Evolutionary conservation across 805 yeast species (phyloP).

Genomic region (Kazachstania taianensis): DNA sequence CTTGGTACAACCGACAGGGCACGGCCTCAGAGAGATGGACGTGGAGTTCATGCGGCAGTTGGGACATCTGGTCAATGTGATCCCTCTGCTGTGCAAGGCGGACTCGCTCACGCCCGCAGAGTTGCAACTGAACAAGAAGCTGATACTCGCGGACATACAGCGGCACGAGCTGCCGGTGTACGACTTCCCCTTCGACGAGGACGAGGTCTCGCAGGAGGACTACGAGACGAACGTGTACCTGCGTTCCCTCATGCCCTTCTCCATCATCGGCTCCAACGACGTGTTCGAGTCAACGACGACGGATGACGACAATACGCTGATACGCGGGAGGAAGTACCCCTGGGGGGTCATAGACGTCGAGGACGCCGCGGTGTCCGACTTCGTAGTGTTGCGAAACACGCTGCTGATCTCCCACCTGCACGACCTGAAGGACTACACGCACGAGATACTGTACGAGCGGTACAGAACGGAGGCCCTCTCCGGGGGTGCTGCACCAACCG

Average conservation of each 20-base stretch:
- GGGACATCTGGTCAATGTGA: constrained; percentile 70
- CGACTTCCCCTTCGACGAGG: constrained; percentile 56
- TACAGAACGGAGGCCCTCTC: constrained; percentile 82
- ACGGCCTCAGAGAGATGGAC: constrained; percentile 68
- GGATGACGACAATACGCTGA: constrained; percentile 33
- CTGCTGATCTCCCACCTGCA: constrained; percentile 74
- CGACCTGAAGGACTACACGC: constrained; percentile 83
- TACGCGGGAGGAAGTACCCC: constrained; percentile 47
- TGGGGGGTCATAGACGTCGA: constrained; percentile 54
- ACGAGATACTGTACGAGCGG: constrained; percentile 76
- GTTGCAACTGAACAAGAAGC: constrained; percentile 57
- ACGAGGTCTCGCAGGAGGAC: constrained; percentile 48
- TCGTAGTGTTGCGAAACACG: constrained; percentile 68
- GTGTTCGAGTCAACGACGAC: constrained; percentile 31
- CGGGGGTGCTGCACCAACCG: constrained; percentile 24
- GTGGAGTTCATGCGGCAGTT: constrained; percentile 68
- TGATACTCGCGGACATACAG: constrained; percentile 69
- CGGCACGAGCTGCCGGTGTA: constrained; percentile 61
- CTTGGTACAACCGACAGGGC: constrained; percentile 77
- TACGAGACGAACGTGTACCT: constrained; percentile 55
- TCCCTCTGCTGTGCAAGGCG: constrained; percentile 79
- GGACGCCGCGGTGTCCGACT: constrained; percentile 69
- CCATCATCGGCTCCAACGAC: constrained; percentile 60
- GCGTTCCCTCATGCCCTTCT: constrained; percentile 55
- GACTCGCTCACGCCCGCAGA: constrained; percentile 80